Evolutionary conservation across 805 yeast species (phyloP), one percentile per base, ranked within the genome.

Genomic region (Sugiyamaella qingdaonensis): DNA sequence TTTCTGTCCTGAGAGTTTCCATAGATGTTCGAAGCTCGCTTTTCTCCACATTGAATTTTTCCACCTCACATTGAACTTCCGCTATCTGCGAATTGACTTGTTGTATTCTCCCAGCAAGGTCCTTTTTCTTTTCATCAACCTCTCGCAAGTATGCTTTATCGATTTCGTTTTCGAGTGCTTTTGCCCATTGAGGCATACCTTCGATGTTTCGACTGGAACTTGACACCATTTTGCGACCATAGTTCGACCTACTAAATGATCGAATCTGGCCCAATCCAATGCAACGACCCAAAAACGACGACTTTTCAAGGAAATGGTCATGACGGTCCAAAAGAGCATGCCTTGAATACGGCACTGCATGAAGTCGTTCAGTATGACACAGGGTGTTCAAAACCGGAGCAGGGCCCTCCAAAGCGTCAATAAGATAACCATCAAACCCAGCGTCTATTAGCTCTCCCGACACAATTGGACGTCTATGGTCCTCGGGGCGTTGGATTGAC

Each of bases 401-500:
- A 0, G 96, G 96, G 0, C 96, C 98, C 2, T 70, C 68, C 2
- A 92, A 62, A 57, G 80, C 80, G 61, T 94, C 97, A 1, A 78
- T 68, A 24, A 90, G 59, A 62, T 80, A 88, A 0, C 96, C 94
- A 52, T 87, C 96, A 66, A 94, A 90, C 0, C 96, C 96, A 19
- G 73, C 67, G 0, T 53, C 34, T 29, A 57, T 61, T 1, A 89
- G 60, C 46, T 75, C 64, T 2, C 47, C 47, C 1, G 32, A 24
- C 18, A 55, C 29, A 41, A 64, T 51, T 5, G 64, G 62, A 13
- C 24, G 42, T 10, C 35, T 31, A 19, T 65, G 54, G 41, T 64
- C 55, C 2, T 61, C 60, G 5, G 57, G 54, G 1, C 54, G 59
- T 65, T 51, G 45, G 36, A 50, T 24, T 65, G 54, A 29, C 61